A percentile compares a stretch with the other conserved stretches of the same genome.
phyloP scores from a whole-genome alignment of 2,329 filamentous ascomycete genomes.

The Fusarium sp. region DNA sequence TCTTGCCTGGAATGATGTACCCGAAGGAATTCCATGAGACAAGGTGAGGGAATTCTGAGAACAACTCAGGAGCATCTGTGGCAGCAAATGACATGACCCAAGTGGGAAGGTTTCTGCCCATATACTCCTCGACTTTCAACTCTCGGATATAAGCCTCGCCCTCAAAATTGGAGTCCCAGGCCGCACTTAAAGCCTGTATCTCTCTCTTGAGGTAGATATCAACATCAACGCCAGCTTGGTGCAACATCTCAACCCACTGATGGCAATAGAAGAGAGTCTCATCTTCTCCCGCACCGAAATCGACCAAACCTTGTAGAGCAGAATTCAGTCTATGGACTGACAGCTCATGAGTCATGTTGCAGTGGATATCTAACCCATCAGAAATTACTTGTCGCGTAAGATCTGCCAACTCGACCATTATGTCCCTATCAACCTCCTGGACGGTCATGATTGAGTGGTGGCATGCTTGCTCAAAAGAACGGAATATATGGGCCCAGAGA shows the following conservation, averaged over 20 bases:
- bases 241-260: neutral
- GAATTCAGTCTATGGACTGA: neutral
- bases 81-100: neutral
- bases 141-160: neutral
- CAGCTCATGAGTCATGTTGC: neutral
- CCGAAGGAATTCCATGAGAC: neutral
- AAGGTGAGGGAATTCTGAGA: neutral
- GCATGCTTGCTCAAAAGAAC: fast-evolving
- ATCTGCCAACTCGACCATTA: neutral
- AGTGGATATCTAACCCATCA: neutral
- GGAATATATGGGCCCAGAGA: neutral
- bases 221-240: neutral
- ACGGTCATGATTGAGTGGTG: neutral
- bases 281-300: fast-evolving
- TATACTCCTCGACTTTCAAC: neutral
- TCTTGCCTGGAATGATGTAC: neutral
- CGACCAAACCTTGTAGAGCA: neutral
- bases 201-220: neutral
- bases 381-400: neutral
- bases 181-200: neutral
- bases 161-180: neutral
- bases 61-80: neutral
- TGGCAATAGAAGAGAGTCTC: neutral
- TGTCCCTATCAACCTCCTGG: neutral
- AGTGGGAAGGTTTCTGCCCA: neutral